Evolutionary conservation across 2,329 filamentous ascomycete genomes (phyloP).

Genomic region (Alternaria hordeiaustralica): DNA sequence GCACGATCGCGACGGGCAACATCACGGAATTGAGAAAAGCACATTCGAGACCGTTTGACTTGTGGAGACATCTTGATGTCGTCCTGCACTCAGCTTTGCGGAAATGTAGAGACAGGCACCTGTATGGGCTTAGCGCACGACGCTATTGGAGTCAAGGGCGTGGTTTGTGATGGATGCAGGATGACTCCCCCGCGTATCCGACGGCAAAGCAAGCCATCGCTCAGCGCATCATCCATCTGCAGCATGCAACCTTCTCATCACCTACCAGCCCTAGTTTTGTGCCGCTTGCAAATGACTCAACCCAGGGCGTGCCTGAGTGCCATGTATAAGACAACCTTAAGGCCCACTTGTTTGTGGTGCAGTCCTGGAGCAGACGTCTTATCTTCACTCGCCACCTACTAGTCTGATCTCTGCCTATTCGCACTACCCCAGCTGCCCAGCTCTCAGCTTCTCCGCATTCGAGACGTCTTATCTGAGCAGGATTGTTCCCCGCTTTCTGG

Average conservation of each 20-base stretch:
- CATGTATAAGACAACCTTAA: constrained; percentile 26
- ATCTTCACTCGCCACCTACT: constrained; percentile 11
- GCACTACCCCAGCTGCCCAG: constrained; percentile 11
- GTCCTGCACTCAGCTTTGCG: neutral
- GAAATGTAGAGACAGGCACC: neutral
- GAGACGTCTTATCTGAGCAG: constrained; percentile 14
- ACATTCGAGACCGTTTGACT: constrained; percentile 1
- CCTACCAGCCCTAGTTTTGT: neutral
- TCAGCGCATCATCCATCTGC: constrained; percentile 23
- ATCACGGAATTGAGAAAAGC: neutral
- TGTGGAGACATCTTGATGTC: neutral
- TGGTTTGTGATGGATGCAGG: constrained; percentile 12
- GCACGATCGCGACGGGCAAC: neutral
- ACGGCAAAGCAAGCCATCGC: constrained; percentile 21
- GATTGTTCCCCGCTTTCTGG: constrained; percentile 8
- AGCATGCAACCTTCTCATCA: constrained; percentile 18
- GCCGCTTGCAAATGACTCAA: constrained; percentile 30
- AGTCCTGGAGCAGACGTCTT: neutral
- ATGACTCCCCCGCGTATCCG: constrained; percentile 12
- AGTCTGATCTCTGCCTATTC: neutral
- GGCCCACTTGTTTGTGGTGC: constrained; percentile 3
- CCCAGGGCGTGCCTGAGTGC: constrained; percentile 1
- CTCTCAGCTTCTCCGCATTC: constrained; percentile 31
- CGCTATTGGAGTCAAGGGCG: constrained; percentile 16
- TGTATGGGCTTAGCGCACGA: constrained; percentile 7